Evolutionary conservation across 2,329 filamentous ascomycete genomes (phyloP).

Genomic region (Pseudomassariella vexata): DNA sequence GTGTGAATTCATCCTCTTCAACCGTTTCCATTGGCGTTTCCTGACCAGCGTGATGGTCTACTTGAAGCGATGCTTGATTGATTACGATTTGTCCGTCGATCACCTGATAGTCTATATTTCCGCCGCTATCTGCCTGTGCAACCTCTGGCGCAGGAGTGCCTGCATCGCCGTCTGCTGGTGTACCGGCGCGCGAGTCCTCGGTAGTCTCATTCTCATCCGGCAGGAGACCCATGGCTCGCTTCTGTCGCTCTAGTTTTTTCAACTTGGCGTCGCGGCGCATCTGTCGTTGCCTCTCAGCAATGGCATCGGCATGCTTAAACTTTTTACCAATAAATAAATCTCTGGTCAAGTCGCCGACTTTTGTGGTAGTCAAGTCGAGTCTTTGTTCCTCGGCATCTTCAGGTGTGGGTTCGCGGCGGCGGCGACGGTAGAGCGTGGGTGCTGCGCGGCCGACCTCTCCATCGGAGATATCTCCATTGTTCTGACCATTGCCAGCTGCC

Average conservation of each 20-base stretch:
- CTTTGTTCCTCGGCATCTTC: slow-evolving; percentile 56
- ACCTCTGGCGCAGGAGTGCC: slow-evolving; percentile 12
- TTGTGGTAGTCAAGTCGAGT: slow-evolving; percentile 62
- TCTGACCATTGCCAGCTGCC: slow-evolving; percentile 9
- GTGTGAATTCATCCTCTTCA: slow-evolving; percentile 75
- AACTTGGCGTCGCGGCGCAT: slow-evolving; percentile 23
- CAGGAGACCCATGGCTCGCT: slow-evolving; percentile 20
- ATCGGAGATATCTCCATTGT: slow-evolving; percentile 15
- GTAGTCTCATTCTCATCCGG: slow-evolving; percentile 13
- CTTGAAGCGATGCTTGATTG: slow-evolving; percentile 60
- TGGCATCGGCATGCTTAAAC: slow-evolving; percentile 67
- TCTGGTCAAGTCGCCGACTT: slow-evolving; percentile 67
- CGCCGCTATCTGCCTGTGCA: slow-evolving; percentile 14
- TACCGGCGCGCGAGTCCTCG: slow-evolving; percentile 9
- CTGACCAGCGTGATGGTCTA: slow-evolving; percentile 61
- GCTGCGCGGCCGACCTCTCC: slow-evolving; percentile 15
- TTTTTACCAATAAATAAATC: slow-evolving; percentile 68
- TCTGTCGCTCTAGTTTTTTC: slow-evolving; percentile 34
- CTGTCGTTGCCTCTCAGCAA: slow-evolving; percentile 59
- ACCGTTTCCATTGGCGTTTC: slow-evolving; percentile 52
- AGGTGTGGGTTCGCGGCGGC: slow-evolving; percentile 48
- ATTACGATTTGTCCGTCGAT: slow-evolving; percentile 69
- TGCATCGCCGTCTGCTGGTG: slow-evolving; percentile 16
- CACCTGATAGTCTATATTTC: slow-evolving; percentile 39
- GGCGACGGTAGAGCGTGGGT: slow-evolving; percentile 18